These are phyloP conservation scores for Pseudocohnilembus persalinus DNA, from an alignment of 169 alveolate genomes.

Conservation along the genomic window DNA sequence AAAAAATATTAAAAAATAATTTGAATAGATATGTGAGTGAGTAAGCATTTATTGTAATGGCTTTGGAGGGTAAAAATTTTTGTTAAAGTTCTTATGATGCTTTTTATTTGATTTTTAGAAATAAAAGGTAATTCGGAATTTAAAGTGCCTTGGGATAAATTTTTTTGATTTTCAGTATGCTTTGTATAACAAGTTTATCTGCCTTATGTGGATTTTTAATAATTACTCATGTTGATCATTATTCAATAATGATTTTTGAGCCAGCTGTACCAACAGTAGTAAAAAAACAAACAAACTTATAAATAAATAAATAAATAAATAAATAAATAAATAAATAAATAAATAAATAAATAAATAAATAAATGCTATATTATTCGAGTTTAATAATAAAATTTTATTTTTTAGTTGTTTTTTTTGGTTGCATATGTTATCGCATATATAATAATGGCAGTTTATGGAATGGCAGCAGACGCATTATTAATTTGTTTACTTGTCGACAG, in stretches of 20 bases:
- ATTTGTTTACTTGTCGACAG: constrained; percentile 21
- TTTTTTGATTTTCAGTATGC: constrained; percentile 33
- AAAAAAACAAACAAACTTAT: neutral
- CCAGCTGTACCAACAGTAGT: constrained; percentile 43
- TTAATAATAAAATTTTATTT: neutral
- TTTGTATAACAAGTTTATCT: constrained; percentile 21
- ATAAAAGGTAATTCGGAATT: constrained; percentile 21
- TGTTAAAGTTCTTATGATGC: constrained; percentile 44
- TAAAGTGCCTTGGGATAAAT: constrained; percentile 22
- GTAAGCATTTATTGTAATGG: constrained; percentile 45
- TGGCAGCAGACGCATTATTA: constrained; percentile 43
- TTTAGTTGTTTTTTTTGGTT: constrained; percentile 26
- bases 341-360: too few species aligned
- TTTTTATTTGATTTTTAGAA: constrained; percentile 32
- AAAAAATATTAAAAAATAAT: too few species aligned
- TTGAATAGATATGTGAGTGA: constrained; percentile 32
- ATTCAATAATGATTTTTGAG: constrained; percentile 5
- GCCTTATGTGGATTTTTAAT: constrained; percentile 32
- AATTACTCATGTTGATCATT: constrained; percentile 9
- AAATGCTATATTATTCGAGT: neutral
- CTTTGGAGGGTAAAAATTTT: constrained; percentile 32
- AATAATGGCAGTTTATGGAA: constrained; percentile 43
- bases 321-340: too few species aligned
- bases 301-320: too few species aligned
- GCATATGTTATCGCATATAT: constrained; percentile 25